A percentile compares a stretch with the other conserved stretches of the same genome.
phyloP scores from a whole-genome alignment of 768 basidiomycete species.

The Leccinum subgranulosum region DNA sequence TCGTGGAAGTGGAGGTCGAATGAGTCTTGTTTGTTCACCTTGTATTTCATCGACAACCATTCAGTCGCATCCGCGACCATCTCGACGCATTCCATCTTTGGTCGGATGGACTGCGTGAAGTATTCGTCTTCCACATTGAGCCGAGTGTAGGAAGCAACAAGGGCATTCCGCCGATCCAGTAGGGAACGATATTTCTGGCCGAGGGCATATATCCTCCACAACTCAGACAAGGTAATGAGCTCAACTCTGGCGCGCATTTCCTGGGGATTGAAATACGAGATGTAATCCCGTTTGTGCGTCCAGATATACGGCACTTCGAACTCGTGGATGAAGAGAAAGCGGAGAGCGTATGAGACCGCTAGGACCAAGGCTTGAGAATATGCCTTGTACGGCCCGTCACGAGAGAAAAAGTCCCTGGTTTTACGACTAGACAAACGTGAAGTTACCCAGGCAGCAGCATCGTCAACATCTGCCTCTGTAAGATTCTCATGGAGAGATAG shows the following conservation, averaged over 20 bases:
- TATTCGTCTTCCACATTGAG: conserved; percentile 71
- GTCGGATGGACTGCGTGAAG: conserved; percentile 66
- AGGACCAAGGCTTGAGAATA: conserved; percentile 67
- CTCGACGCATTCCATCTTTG: conserved; percentile 77
- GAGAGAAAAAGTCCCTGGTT: conserved; percentile 68
- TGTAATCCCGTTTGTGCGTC: conserved; percentile 89
- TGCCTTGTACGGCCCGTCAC: conserved; percentile 54
- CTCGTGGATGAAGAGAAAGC: conserved; percentile 81
- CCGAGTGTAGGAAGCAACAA: conserved; percentile 63
- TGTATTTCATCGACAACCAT: conserved; percentile 86
- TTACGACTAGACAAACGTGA: conserved; percentile 70
- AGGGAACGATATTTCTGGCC: conserved; percentile 90
- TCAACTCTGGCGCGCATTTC: conserved; percentile 62
- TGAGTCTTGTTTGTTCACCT: conserved; percentile 62
- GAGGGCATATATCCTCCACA: conserved; percentile 90
- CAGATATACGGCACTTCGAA: conserved; percentile 96
- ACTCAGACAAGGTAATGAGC: conserved; percentile 72
- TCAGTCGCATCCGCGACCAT: conserved; percentile 87
- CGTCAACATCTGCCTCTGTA: conserved; percentile 68
- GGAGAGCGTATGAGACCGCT: conserved; percentile 76
- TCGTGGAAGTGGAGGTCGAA: conserved; percentile 68
- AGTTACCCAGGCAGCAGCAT: conserved; percentile 87
- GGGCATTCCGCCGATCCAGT: conserved; percentile 63
- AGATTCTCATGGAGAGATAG: conserved; percentile 61
- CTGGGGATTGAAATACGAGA: conserved; percentile 73